These are phyloP conservation scores for Geranium incanum DNA, from an alignment of 441 rosid genomes.

Conservation along the genomic window DNA sequence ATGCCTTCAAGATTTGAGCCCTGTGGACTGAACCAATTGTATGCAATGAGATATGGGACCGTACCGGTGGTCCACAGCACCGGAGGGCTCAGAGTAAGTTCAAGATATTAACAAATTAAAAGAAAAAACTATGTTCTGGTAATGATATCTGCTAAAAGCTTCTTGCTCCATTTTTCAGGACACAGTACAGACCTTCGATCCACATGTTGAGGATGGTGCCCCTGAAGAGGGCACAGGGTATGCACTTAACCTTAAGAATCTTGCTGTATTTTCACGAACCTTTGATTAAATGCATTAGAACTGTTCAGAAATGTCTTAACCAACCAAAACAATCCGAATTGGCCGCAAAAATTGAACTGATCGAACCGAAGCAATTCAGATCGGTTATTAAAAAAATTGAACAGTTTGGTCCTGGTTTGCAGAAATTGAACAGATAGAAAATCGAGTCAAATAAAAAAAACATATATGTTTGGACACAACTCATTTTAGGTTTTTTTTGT, in stretches of 20 bases:
- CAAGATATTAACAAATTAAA: conserved; percentile 2
- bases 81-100: conserved; percentile 87
- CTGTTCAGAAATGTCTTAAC: too few species aligned
- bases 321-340: too few species aligned
- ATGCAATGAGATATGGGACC: conserved; percentile 96
- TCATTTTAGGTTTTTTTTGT: too few species aligned
- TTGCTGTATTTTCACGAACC: not conserved
- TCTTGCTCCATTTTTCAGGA: conserved; percentile 39
- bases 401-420: too few species aligned
- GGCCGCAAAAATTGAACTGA: too few species aligned
- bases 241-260: conserved; percentile 18
- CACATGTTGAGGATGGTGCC: conserved; percentile 54
- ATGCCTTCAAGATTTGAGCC: conserved; percentile 99
- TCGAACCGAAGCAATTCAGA: too few species aligned
- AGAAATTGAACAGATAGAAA: too few species aligned
- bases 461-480: too few species aligned
- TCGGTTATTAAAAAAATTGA: too few species aligned
- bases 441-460: too few species aligned
- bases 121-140: not conserved
- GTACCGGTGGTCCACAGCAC: conserved; percentile 88
- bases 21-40: conserved; percentile 87
- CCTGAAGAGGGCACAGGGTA: conserved; percentile 84
- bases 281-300: too few species aligned
- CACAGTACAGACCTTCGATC: conserved; percentile 74
- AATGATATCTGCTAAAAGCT: not conserved